Conservation (phyloP, 768 basidiomycete species). For the Xanthoconium stramineum region DNA sequence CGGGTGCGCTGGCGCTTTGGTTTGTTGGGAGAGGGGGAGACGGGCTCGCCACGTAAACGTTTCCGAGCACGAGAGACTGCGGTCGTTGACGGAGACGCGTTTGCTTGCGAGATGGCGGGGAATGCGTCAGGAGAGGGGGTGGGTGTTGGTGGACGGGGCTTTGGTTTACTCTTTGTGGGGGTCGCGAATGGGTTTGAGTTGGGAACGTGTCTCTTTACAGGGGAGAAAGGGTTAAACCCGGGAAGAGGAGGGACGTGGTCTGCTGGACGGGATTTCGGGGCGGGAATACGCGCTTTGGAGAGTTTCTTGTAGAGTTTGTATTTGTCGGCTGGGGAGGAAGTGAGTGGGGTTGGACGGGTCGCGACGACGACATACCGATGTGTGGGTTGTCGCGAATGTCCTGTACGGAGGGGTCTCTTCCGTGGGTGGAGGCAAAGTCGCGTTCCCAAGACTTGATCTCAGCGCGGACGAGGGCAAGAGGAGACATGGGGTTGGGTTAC, state of each 20-base stretch:
- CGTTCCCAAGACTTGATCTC: conserved; percentile 82
- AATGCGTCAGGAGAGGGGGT: conserved; percentile 42
- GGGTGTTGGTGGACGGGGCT: conserved; percentile 20
- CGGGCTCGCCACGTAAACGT: conserved; percentile 76
- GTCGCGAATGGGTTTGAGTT: conserved; percentile 44
- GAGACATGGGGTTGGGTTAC: conserved; percentile 4
- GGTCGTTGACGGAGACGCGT: conserved; percentile 25
- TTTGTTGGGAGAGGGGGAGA: conserved; percentile 79
- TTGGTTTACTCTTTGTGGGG: conserved; percentile 36
- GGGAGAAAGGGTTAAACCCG: conserved; percentile 77
- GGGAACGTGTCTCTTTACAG: conserved; percentile 49
- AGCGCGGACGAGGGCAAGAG: conserved; percentile 43
- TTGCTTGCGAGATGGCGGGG: conserved; percentile 29
- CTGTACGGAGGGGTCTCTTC: conserved; percentile 59
- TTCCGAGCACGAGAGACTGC: conserved; percentile 72
- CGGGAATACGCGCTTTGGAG: conserved; percentile 44
- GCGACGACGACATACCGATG: conserved; percentile 51
- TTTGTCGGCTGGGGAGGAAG: conserved; percentile 53
- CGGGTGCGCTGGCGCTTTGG: conserved; percentile 63
- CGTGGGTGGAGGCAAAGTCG: conserved; percentile 53
- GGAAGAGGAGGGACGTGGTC: conserved; percentile 50
- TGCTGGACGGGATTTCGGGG: conserved; percentile 50
- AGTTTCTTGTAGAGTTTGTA: conserved; percentile 82
- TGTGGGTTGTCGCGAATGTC: conserved; percentile 62
- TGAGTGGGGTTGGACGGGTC: neutral